Base-by-base conservation (phyloP, 169 alveolate genomes). In the Babesia bovis region DNA sequence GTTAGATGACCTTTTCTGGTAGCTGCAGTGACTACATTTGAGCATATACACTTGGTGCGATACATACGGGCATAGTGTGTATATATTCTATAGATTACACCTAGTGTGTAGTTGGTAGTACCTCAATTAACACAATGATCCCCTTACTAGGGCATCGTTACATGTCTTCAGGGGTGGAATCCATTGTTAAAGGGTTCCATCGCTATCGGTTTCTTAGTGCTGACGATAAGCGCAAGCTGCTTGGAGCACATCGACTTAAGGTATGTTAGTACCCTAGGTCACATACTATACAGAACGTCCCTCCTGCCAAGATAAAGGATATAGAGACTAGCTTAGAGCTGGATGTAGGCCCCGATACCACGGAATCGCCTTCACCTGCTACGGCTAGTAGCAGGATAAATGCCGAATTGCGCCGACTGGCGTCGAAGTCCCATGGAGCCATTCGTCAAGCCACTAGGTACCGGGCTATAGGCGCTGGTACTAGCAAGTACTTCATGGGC, bases 171-270 rank as follows among this genome's bases (percentile, higher is more conserved):
- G 77, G 87, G 35, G 55, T 78, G 4, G 66, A 78, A 32, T 47
- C 49, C 40, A 68, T 78, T 49, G 44, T 78, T 4, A 50, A 33
- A 66, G 57, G 69, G 41, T 10, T 78, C 9, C 30, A 61, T 4
- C 33, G 87, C 71, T 78, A 78, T 53, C 72, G 68, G 49, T 45
- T 58, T 10, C 76, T 78, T 13, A 78, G 56, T 52, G 47, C 67
- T 17, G 66, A 36, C n/a, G 87, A 78, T 53, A 78, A 78, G 68
- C 47, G 74, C 9, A 70, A 69, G 63, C 42, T 78, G 30, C 68
- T 78, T 35, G 68, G 74, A 30, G 81, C 72, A 1, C 82, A 67
- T 25, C 60, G 67, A n/a, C 55, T 68, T 12, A 58, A 78, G 87
- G 87, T 78, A 58, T 5, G 26, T 47, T 25, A n/a, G 56, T 33